These are phyloP conservation scores for Silene coronaria DNA, from an alignment of 179 eudicot species.

Conservation along the genomic window DNA sequence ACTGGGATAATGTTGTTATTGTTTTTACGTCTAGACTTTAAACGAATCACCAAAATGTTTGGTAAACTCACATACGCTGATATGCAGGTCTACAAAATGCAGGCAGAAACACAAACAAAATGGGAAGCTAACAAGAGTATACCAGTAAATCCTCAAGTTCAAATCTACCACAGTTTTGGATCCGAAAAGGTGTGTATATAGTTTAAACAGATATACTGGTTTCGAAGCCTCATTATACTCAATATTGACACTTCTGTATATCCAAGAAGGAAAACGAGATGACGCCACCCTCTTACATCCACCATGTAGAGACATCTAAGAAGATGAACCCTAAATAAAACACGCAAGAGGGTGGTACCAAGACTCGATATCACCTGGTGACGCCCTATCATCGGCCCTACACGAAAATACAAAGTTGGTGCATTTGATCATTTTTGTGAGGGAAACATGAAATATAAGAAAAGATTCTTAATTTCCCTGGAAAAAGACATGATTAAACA, in stretches of 20 bases:
- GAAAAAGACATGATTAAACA: constrained; percentile 6
- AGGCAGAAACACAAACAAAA: too few species aligned
- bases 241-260: not conserved
- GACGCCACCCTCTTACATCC: too few species aligned
- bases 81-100: not conserved
- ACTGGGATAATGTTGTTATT: too few species aligned
- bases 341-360: too few species aligned
- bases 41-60: not conserved
- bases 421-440: not conserved
- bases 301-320: too few species aligned
- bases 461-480: not conserved
- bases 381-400: too few species aligned
- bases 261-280: too few species aligned
- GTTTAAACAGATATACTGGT: too few species aligned
- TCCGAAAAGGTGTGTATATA: not conserved
- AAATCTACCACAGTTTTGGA: not conserved
- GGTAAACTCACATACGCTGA: not conserved
- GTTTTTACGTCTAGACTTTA: too few species aligned
- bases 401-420: not conserved
- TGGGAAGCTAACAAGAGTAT: too few species aligned
- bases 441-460: not conserved
- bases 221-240: not conserved
- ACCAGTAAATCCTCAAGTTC: not conserved
- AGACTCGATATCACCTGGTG: too few species aligned
- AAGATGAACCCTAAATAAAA: too few species aligned